Percentiles rank a stretch among this genome's conserved stretches.
Evolutionary conservation across 106 monocot species (phyloP).

Genomic region (Gastrodia elata): DNA sequence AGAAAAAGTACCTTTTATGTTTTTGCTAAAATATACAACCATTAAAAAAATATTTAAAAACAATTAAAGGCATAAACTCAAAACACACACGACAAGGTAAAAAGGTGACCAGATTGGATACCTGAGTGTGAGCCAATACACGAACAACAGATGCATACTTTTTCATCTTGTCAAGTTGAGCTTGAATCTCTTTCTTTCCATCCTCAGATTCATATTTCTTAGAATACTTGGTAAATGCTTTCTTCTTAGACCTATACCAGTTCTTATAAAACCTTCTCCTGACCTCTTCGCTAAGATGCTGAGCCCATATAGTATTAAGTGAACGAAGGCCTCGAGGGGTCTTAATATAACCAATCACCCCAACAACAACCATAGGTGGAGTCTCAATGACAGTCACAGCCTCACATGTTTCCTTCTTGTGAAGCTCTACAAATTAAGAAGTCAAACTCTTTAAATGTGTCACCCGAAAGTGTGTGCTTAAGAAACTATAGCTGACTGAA

Average conservation of each 20-base stretch:
- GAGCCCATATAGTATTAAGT: conserved; percentile 81
- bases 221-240: conserved; percentile 73
- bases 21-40: background rate
- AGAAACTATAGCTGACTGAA: no score
- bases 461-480: no score
- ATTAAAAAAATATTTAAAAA: no score
- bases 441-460: no score
- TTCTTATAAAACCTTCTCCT: conserved; percentile 92
- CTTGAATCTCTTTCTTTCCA: conserved; percentile 74
- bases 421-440: conserved; percentile 39
- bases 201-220: conserved; percentile 70
- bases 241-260: conserved; percentile 85
- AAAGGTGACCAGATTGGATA: conserved; percentile 4
- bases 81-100: background rate
- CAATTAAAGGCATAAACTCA: no score
- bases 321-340: conserved; percentile 76
- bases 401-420: conserved; percentile 96
- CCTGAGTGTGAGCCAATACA: conserved; percentile 87
- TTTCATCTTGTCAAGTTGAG: conserved; percentile 83
- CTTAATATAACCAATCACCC: conserved; percentile 79
- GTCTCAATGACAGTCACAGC: conserved; percentile 78
- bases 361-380: conserved; percentile 84
- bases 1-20: background rate
- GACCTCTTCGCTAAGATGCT: conserved; percentile 81
- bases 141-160: conserved; percentile 76